Evolutionary conservation across 768 basidiomycete genomes (phyloP).

Genomic region (Tylopilus sp.): DNA sequence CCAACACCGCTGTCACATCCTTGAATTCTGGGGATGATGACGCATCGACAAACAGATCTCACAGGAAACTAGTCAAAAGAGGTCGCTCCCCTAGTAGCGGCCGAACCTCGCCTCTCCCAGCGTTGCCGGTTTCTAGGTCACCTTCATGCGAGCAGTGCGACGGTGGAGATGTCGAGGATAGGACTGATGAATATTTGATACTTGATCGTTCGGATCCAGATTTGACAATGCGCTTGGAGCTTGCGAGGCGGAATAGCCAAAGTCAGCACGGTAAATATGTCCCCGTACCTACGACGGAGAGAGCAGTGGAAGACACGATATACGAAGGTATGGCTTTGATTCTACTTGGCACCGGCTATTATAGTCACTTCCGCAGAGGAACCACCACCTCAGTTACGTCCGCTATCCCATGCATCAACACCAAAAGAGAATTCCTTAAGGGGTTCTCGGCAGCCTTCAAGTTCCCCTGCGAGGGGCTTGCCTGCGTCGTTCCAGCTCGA

Average conservation of each 20-base stretch:
- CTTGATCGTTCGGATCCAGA: conserved; percentile 73
- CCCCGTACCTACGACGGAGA: conserved; percentile 40
- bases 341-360: conserved; percentile 2
- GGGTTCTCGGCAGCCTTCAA: conserved; percentile 46
- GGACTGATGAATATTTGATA: conserved; percentile 37
- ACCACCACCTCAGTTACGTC: conserved; percentile 51
- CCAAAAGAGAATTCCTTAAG: conserved; percentile 40
- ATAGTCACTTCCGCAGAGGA: conserved; percentile 43
- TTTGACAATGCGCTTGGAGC: conserved; percentile 69
- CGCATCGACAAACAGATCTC: conserved; percentile 40
- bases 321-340: conserved; percentile 60
- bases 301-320: conserved; percentile 60
- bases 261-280: conserved; percentile 57
- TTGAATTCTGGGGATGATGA: conserved; percentile 63
- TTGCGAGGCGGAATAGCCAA: conserved; percentile 82
- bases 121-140: conserved; percentile 39
- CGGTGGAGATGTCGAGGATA: conserved; percentile 44
- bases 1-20: conserved; percentile 60
- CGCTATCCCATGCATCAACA: conserved; percentile 51
- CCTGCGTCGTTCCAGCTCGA: conserved; percentile 38
- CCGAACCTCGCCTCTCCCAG: conserved; percentile 34
- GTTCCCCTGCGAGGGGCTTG: conserved; percentile 34
- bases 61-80: conserved; percentile 45
- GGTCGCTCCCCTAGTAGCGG: conserved; percentile 41
- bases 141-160: conserved; percentile 40